phyloP scores from a whole-genome alignment of 163 green algal species.

The Trebouxiophyceae sp. region DNA sequence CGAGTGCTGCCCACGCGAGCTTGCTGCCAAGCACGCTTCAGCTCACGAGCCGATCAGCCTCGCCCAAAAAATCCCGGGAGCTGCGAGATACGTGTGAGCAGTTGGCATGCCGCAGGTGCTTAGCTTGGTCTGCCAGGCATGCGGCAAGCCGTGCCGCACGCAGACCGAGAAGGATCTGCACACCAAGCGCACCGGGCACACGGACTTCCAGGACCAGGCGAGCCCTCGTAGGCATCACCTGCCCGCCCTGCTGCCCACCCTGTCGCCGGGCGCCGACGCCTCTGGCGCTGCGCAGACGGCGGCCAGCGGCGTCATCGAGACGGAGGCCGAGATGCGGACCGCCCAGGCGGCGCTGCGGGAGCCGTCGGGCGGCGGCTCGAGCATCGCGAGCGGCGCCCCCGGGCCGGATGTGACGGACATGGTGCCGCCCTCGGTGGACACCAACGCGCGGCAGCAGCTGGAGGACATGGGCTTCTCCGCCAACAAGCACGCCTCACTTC shows the following conservation, averaged over 20 bases:
- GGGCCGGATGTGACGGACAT: not conserved
- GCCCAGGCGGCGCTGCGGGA: slow-evolving; percentile 22
- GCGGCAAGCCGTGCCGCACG: slow-evolving; percentile 73
- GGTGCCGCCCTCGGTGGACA: slow-evolving; percentile 43
- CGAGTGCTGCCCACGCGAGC: not conserved
- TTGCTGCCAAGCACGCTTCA: not conserved
- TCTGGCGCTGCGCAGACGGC: too few relatives aligned
- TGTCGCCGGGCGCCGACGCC: too few relatives aligned
- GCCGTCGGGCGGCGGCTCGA: not conserved
- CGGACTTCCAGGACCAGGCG: slow-evolving; percentile 63
- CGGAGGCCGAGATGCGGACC: slow-evolving; percentile 63
- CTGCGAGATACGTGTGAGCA: not conserved
- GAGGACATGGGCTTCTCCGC: slow-evolving; percentile 69
- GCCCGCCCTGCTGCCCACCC: too few relatives aligned
- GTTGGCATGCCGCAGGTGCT: slow-evolving; percentile 31
- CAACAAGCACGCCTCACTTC: slow-evolving; percentile 17
- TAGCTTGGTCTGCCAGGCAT: slow-evolving; percentile 60
- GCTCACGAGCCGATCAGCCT: not conserved
- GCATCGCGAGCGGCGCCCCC: not conserved
- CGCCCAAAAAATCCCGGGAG: not conserved
- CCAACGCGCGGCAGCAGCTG: slow-evolving; percentile 44
- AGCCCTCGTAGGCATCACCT: too few relatives aligned
- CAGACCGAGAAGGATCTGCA: slow-evolving; percentile 70
- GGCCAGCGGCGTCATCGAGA: slow-evolving; percentile 46
- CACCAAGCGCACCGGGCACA: slow-evolving; percentile 67